These are phyloP conservation scores for Sugiyamaella sp. DNA, from an alignment of 1,139 yeast species.

Conservation along the genomic window DNA sequence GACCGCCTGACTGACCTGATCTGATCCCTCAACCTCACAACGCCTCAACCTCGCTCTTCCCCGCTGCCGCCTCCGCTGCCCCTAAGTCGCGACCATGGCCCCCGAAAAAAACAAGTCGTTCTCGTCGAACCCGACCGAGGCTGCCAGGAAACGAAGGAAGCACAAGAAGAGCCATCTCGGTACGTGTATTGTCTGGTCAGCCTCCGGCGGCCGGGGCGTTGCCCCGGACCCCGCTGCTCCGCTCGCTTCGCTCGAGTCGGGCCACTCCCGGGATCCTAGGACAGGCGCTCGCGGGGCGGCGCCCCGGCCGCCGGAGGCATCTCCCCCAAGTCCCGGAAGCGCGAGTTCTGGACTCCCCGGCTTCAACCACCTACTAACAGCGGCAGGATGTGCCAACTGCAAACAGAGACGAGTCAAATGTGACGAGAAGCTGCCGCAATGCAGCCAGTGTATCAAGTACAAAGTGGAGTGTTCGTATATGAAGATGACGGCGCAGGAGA, in stretches of 20 bases:
- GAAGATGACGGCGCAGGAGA: conserved; percentile 34
- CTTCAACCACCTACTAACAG: conserved; percentile 3
- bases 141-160: conserved; percentile 48
- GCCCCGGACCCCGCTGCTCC: not conserved
- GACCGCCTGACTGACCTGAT: not conserved
- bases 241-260: not conserved
- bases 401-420: conserved; percentile 68
- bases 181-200: conserved; percentile 12
- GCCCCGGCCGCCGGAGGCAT: conserved; percentile 3
- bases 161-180: conserved; percentile 63
- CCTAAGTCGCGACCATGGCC: conserved; percentile 7
- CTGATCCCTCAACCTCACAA: not conserved
- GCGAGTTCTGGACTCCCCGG: not conserved
- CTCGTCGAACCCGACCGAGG: conserved; percentile 7
- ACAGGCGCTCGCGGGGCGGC: not conserved
- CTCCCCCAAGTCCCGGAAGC: not conserved
- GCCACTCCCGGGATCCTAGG: not conserved
- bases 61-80: no score
- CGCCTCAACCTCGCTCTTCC: no score
- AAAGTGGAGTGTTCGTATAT: conserved; percentile 44
- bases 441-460: conserved; percentile 63
- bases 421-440: conserved; percentile 64
- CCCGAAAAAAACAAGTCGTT: conserved; percentile 11
- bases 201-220: not conserved
- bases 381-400: conserved; percentile 62